Evolutionary conservation across 2,329 filamentous ascomycete species (phyloP).

Genomic region (Aspergillus hiratsukae): DNA sequence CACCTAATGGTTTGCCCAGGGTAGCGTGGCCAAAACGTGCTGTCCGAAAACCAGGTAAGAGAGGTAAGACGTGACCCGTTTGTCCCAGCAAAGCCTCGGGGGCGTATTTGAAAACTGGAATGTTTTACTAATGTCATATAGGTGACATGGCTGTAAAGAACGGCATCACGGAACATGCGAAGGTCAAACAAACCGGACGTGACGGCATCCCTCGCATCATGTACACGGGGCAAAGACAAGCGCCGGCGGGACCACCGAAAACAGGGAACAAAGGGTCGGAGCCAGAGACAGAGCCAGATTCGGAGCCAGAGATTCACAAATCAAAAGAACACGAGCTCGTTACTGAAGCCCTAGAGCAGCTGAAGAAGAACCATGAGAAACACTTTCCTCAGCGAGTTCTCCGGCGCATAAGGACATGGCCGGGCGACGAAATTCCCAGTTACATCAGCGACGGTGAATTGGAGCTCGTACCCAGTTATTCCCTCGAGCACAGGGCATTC

Average conservation of each 20-base stretch:
- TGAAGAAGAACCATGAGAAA: not conserved
- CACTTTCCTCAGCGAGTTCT: not conserved
- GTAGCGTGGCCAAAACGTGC: not conserved
- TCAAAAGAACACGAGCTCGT: not conserved
- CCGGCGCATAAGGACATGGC: slow-evolving; percentile 1
- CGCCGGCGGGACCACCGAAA: not conserved
- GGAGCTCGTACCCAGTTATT: not conserved
- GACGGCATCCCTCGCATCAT: not conserved
- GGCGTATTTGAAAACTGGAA: not conserved
- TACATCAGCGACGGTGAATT: not conserved
- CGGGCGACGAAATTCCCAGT: not conserved
- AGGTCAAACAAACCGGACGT: not conserved
- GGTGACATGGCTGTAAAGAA: not conserved
- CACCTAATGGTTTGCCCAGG: not conserved
- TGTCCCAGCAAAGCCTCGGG: not conserved
- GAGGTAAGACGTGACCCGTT: not conserved
- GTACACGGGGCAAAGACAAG: not conserved
- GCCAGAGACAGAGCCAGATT: not conserved
- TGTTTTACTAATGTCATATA: not conserved
- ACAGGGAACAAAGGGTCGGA: not conserved
- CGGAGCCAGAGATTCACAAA: not conserved
- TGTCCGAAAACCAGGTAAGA: not conserved
- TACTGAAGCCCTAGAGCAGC: not conserved
- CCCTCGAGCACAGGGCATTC: not conserved
- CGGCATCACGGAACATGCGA: not conserved